Percentiles rank a stretch among this genome's conserved stretches.
Evolutionary conservation across 108 stramenopile genomes (phyloP).

Genomic region (Skeletonema grethae): DNA sequence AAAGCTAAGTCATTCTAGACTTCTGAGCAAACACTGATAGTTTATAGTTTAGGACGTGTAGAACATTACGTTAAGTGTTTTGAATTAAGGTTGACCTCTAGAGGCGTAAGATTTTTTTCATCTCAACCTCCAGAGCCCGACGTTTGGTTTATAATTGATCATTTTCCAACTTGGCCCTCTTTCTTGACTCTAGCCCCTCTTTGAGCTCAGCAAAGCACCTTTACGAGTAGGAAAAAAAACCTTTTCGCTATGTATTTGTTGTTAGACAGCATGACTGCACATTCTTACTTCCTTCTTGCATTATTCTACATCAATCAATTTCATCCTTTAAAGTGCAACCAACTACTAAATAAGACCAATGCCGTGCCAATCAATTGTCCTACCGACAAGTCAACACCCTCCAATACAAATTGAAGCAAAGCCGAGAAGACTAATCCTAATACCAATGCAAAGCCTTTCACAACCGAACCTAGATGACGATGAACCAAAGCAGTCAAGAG

Average conservation of each 20-base stretch:
- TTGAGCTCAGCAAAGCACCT: slow-evolving; percentile 24
- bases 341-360: slow-evolving; percentile 56
- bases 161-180: slow-evolving; percentile 5
- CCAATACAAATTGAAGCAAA: slow-evolving; percentile 43
- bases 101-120: no score
- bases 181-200: slow-evolving; percentile 27
- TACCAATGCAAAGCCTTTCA: slow-evolving; percentile 70
- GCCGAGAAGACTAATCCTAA: slow-evolving; percentile 61
- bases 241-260: no score
- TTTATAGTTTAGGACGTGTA: no score
- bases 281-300: no score
- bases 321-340: slow-evolving; percentile 54
- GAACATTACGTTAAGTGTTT: no score
- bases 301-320: background rate
- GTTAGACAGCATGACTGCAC: no score
- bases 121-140: no score
- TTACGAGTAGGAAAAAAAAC: slow-evolving; percentile 20
- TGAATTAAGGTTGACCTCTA: no score
- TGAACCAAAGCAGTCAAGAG: slow-evolving; percentile 75
- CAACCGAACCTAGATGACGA: slow-evolving; percentile 67
- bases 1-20: no score
- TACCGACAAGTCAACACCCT: slow-evolving; percentile 48
- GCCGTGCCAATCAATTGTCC: slow-evolving; percentile 53
- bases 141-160: background rate
- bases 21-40: no score